These are phyloP conservation scores for Bremia lactucae DNA, from an alignment of 352 stramenopile species.

Conservation along the genomic window DNA sequence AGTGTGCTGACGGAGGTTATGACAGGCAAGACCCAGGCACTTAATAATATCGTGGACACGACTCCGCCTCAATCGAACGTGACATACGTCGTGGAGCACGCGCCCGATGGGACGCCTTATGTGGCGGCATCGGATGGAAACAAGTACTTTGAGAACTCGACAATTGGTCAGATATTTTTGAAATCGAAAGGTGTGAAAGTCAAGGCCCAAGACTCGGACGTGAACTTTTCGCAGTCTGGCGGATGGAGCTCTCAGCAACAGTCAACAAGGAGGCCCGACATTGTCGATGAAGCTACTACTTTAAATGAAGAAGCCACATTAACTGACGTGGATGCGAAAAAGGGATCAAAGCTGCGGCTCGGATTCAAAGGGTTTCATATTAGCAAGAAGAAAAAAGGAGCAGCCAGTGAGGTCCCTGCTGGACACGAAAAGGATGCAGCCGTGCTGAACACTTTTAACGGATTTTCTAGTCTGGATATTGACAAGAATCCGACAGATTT, in stretches of 20 bases:
- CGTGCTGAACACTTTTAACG: constrained; percentile 6
- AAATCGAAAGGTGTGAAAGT: constrained; percentile 5
- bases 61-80: constrained; percentile 22
- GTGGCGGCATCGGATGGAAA: constrained; percentile 29
- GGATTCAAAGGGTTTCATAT: constrained; percentile 19
- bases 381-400: constrained; percentile 16
- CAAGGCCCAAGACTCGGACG: constrained; percentile 16
- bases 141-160: constrained; percentile 33
- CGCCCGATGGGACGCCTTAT: constrained; percentile 27
- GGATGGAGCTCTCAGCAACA: constrained; percentile 9
- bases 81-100: constrained; percentile 30
- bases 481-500: constrained; percentile 29
- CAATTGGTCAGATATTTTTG: constrained; percentile 38
- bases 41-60: constrained; percentile 35
- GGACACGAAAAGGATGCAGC: constrained; percentile 6
- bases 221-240: constrained; percentile 24
- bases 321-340: constrained; percentile 9
- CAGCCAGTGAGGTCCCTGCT: constrained; percentile 5
- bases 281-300: constrained; percentile 6
- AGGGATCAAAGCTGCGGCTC: constrained; percentile 12
- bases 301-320: constrained; percentile 2
- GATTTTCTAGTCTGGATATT: constrained; percentile 29
- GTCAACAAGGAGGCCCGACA: constrained; percentile 6
- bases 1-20: constrained; percentile 41
- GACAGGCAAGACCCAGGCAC: constrained; percentile 23